Conservation (phyloP, 495 filamentous ascomycete species). For the Xylaria cubensis region DNA sequence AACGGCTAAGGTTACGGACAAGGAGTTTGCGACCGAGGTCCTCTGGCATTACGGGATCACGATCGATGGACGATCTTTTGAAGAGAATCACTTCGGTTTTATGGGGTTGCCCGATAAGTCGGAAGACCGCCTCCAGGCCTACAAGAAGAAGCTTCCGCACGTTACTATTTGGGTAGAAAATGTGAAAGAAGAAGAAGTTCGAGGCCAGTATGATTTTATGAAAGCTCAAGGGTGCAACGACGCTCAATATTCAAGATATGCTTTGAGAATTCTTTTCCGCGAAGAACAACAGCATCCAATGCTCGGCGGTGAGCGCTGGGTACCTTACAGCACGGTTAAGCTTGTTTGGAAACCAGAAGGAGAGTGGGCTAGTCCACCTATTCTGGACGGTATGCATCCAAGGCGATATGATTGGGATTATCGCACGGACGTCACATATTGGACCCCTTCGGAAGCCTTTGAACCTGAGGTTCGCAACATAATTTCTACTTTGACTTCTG, state of each 20-base stretch:
- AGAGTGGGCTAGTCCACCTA: neutral
- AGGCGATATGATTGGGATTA: neutral
- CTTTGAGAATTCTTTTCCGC: too few species aligned
- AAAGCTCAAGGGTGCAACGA: too few species aligned
- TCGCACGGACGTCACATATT: neutral
- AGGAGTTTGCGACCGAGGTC: neutral
- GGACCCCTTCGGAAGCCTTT: neutral
- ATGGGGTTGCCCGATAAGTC: neutral
- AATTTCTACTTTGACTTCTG: neutral
- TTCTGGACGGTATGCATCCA: neutral
- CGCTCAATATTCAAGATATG: too few species aligned
- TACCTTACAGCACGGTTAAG: neutral
- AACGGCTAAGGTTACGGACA: neutral
- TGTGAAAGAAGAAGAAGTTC: neutral
- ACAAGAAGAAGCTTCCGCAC: too few species aligned
- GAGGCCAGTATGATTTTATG: too few species aligned
- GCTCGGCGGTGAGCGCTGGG: neutral
- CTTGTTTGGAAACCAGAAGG: neutral
- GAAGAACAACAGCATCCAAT: too few species aligned
- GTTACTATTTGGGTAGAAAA: too few species aligned
- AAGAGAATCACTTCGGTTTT: neutral
- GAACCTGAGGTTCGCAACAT: neutral
- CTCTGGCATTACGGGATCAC: neutral
- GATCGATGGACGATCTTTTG: neutral
- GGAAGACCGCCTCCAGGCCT: neutral